Percentiles rank a stretch among this genome's conserved stretches.
Evolutionary conservation across 768 basidiomycete genomes (phyloP).

Genomic region (Amanita inopinata): DNA sequence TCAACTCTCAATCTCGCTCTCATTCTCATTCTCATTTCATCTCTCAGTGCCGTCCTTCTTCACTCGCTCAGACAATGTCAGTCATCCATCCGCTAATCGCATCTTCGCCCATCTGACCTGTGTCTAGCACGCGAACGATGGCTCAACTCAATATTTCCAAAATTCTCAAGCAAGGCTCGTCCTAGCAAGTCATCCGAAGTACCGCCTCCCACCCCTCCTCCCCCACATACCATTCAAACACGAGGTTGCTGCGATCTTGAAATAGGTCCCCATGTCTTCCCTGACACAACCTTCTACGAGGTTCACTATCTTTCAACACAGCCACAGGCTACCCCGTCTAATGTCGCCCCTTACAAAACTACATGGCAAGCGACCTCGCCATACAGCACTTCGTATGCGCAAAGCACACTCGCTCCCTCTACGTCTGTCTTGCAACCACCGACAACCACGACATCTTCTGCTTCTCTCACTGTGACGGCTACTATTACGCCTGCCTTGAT

Average conservation of each 20-base stretch:
- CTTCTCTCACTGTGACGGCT: conserved; percentile 31
- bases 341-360: neutral
- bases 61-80: conserved; percentile 68
- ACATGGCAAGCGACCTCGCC: conserved; percentile 8
- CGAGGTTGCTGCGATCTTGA: conserved; percentile 62
- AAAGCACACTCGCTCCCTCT: conserved; percentile 12
- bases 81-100: conserved; percentile 11
- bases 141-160: conserved; percentile 58
- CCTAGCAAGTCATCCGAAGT: conserved; percentile 39
- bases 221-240: conserved; percentile 56
- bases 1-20: conserved; percentile 1
- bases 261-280: conserved; percentile 69
- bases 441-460: conserved; percentile 30
- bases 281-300: conserved; percentile 61
- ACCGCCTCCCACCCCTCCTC: conserved; percentile 39
- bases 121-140: conserved; percentile 54
- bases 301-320: conserved; percentile 49
- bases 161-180: conserved; percentile 59
- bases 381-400: conserved; percentile 10
- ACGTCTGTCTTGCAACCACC: conserved; percentile 16
- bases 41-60: conserved; percentile 46
- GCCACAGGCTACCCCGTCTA: conserved; percentile 9
- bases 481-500: conserved; percentile 50
- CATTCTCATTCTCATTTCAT: neutral
- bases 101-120: conserved; percentile 9